Evolutionary conservation across 345 rosid species (phyloP).

Genomic region (Raphanus raphanistrum): DNA sequence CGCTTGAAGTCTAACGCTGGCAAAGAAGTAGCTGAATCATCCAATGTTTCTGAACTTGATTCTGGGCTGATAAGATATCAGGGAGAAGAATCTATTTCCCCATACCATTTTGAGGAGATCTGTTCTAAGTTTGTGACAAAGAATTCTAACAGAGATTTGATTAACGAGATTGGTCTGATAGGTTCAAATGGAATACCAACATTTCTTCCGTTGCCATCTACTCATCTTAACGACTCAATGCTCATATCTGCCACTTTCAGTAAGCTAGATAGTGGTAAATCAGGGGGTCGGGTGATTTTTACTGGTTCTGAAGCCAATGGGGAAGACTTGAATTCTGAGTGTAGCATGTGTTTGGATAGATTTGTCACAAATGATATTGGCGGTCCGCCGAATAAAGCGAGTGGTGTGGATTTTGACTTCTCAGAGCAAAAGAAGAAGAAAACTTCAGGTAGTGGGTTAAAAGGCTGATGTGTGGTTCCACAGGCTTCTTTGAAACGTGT

Average conservation of each 20-base stretch:
- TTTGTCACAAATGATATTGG: slow-evolving; percentile 37
- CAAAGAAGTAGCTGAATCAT: slow-evolving; percentile 37
- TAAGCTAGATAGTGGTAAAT: slow-evolving; percentile 32
- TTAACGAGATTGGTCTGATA: slow-evolving; percentile 79
- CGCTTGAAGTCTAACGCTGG: slow-evolving; percentile 40
- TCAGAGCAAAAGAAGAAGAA: slow-evolving; percentile 51
- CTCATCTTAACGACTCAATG: slow-evolving; percentile 53
- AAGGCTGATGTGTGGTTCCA: slow-evolving; percentile 66
- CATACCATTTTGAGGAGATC: slow-evolving; percentile 67
- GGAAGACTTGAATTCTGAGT: slow-evolving; percentile 35
- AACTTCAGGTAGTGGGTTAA: slow-evolving; percentile 38
- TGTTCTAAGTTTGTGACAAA: slow-evolving; percentile 72
- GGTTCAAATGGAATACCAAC: slow-evolving; percentile 74
- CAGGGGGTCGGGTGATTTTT: slow-evolving; percentile 38
- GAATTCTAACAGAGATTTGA: slow-evolving; percentile 81
- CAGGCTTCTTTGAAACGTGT: slow-evolving; percentile 74
- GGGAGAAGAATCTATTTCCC: slow-evolving; percentile 53
- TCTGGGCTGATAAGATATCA: slow-evolving; percentile 64
- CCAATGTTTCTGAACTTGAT: slow-evolving; percentile 47
- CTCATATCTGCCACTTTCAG: slow-evolving; percentile 42
- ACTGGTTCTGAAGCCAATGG: slow-evolving; percentile 34
- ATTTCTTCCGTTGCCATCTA: slow-evolving; percentile 54
- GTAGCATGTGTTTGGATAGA: slow-evolving; percentile 8
- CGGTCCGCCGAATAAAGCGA: slow-evolving; percentile 27
- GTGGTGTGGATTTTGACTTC: slow-evolving; percentile 38